Evolutionary conservation across 2,329 filamentous ascomycete species (phyloP).

Genomic region (Mariannaea elegans): DNA sequence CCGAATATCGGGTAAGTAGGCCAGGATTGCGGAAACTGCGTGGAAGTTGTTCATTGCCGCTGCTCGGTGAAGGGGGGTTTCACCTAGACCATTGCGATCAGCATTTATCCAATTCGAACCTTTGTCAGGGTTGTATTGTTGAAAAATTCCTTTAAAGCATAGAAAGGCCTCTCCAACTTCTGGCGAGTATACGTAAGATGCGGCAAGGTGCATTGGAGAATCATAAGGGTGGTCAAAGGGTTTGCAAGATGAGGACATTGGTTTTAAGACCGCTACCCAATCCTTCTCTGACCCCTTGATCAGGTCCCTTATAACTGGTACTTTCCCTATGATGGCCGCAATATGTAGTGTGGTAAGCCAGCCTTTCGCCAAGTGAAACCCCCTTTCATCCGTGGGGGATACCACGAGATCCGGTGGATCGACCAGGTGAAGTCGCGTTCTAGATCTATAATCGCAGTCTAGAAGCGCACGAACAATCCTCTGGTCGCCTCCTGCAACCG

Average conservation of each 20-base stretch:
- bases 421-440: background rate
- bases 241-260: background rate
- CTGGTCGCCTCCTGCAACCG: background rate
- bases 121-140: background rate
- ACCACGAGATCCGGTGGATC: no score
- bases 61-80: background rate
- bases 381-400: no score
- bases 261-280: background rate
- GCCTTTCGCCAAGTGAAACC: no score
- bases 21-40: background rate
- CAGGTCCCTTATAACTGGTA: background rate
- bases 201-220: constrained; percentile 2
- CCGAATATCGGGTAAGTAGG: background rate
- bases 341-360: background rate
- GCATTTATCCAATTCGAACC: background rate
- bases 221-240: background rate
- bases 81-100: background rate
- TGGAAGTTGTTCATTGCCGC: background rate
- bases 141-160: no score
- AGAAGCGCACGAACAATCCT: background rate
- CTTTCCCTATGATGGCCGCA: background rate
- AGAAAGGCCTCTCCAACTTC: background rate
- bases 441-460: background rate
- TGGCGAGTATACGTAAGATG: background rate
- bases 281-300: background rate